Conservation (phyloP, 2,329 filamentous ascomycete genomes). For the Paramyrothecium sp. region DNA sequence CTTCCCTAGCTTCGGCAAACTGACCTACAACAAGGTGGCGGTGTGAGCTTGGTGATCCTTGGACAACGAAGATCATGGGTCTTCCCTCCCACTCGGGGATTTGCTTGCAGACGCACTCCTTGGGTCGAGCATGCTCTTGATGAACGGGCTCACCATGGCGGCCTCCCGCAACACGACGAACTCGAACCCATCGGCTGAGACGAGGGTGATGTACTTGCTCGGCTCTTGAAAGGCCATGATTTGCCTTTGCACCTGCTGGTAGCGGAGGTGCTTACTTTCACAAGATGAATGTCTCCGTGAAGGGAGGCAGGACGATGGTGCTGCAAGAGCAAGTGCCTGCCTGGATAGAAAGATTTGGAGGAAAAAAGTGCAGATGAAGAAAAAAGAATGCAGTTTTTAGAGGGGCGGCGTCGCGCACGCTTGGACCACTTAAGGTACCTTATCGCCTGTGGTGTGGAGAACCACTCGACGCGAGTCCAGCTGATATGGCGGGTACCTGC, state of each 20-base stretch:
- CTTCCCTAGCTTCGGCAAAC: constrained; percentile 64
- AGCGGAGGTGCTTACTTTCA: too few species aligned
- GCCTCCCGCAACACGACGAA: constrained; percentile 73
- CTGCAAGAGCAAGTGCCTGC: not conserved
- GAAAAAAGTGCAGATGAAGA: not conserved
- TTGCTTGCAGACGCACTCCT: constrained; percentile 45
- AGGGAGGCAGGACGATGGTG: too few species aligned
- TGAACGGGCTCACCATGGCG: constrained; percentile 66
- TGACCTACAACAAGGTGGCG: constrained; percentile 41
- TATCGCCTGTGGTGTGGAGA: not conserved
- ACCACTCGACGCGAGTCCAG: not conserved
- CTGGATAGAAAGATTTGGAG: not conserved
- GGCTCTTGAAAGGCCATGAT: constrained; percentile 21
- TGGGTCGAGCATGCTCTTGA: constrained; percentile 73
- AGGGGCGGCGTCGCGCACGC: too few species aligned
- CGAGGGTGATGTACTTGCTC: constrained; percentile 73
- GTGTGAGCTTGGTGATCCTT: constrained; percentile 12
- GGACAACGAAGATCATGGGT: constrained; percentile 2
- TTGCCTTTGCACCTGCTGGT: not conserved
- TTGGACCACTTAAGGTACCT: not conserved
- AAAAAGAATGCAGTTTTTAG: too few species aligned
- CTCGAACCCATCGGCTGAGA: constrained; percentile 74
- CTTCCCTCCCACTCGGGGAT: not conserved
- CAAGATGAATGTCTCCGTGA: too few species aligned
- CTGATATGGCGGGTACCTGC: not conserved